These are phyloP conservation scores for Zygotorulaspora sp. DNA, from an alignment of 805 yeast genomes.

Conservation along the genomic window DNA sequence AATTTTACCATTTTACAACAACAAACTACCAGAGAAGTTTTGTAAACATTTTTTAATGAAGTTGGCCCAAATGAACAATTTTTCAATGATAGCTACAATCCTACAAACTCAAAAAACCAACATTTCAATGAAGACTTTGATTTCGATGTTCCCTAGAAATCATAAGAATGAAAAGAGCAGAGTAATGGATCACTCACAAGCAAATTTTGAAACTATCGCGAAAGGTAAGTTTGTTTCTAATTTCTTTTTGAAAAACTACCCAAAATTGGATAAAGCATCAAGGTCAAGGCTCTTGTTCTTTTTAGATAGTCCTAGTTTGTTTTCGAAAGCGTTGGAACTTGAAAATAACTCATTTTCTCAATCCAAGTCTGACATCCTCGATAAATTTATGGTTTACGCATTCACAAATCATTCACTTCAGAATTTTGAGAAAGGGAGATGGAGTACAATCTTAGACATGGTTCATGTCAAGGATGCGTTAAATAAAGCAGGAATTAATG, in stretches of 20 bases:
- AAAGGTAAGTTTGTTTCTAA: conserved; percentile 7
- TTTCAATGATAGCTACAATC: conserved; percentile 14
- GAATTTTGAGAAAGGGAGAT: conserved; percentile 3
- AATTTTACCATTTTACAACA: conserved; percentile 9
- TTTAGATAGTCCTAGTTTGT: conserved; percentile 8
- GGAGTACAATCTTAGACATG: conserved; percentile 4
- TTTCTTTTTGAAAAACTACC: conserved; percentile 10
- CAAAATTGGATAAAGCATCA: conserved; percentile 7
- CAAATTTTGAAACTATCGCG: background rate
- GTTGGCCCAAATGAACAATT: conserved; percentile 14
- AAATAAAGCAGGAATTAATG: background rate
- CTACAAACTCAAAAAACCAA: conserved; percentile 3
- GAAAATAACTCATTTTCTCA: conserved; percentile 3
- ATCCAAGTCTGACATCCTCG: conserved; percentile 4
- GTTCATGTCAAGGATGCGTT: conserved; percentile 4
- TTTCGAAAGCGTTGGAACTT: conserved; percentile 7
- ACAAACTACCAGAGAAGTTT: conserved; percentile 11
- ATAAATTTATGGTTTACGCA: conserved; percentile 6
- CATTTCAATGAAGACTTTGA: conserved; percentile 7
- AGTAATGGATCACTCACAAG: background rate
- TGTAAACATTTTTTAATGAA: conserved; percentile 10
- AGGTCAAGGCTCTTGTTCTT: conserved; percentile 3
- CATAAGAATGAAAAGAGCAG: background rate
- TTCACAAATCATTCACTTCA: conserved; percentile 2
- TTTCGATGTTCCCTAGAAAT: conserved; percentile 7